Base-by-base conservation (phyloP, 2,329 filamentous ascomycete species). In the Simplicillium aogashimaense region DNA sequence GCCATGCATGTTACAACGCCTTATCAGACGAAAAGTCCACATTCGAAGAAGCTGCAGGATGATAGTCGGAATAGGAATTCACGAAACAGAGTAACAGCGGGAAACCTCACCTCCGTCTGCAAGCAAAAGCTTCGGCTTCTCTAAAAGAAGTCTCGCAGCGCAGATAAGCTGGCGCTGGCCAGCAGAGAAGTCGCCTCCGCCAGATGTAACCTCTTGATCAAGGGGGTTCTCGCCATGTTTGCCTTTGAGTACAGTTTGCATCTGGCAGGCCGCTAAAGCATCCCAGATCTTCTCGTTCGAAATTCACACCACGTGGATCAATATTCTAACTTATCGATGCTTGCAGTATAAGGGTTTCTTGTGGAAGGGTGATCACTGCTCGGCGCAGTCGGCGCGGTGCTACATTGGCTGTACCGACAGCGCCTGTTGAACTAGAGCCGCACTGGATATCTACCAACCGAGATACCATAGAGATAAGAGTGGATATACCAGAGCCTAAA, bases 131-230 rank as follows among this genome's bases (percentile, higher is more conserved):
- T 33, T 9, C 6, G 41, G 41, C 5, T 18, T 29, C 33, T 42
- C 37, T 7, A 42, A 36, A 3, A 42, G 14, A 3, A 36, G 32
- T 4, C 41, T 25, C 15, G 40, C 40, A 3, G 41, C 37, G 17
- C 41, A 42, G 16, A 42, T 10, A 18, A 42, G 37, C 37, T 42
- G 41, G 7, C 33, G 14, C 37, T 42, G 41, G 8, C 40, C 40
- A 13, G 40, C 40, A 11, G 40, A 42, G n/a, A 42, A 30, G n/a
- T 39, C 40, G 5, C 32, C 14, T 14, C 40, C 40, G 8, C 36
- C 36, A 15, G 40, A 39, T 2, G 36, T 25, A 11, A 42, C 13
- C 15, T 31, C 17, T 18, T 42, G 36, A 6, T 5, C 9, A n/a
- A 42, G 40, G 2, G 36, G 36, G 1, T 38, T 17, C 8, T 16